phyloP scores from a whole-genome alignment of 2,329 filamentous ascomycete genomes.

The Phialocephala subalpina region DNA sequence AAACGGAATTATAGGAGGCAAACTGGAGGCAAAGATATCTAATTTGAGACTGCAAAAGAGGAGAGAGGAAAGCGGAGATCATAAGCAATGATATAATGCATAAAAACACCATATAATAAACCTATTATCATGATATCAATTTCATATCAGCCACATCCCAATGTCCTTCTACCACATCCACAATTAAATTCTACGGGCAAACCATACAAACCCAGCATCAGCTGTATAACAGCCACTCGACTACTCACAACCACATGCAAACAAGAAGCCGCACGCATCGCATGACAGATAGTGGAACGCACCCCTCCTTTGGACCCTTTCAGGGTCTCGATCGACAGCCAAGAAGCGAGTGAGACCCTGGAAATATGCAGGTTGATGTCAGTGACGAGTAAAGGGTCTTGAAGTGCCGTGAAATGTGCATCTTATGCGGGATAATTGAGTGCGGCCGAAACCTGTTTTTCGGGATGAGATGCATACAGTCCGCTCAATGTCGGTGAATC shows the following conservation, averaged over 20 bases:
- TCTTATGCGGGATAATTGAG: background rate
- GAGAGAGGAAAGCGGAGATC: background rate
- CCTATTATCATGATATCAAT: background rate
- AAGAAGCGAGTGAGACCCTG: background rate
- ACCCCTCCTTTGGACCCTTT: background rate
- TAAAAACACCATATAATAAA: background rate
- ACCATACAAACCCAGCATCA: background rate
- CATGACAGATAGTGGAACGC: constrained; percentile 3
- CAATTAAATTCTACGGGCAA: background rate
- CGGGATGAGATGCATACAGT: background rate
- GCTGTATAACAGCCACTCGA: background rate
- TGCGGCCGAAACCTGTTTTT: background rate
- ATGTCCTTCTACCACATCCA: background rate
- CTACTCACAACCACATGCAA: background rate
- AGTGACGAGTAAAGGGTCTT: background rate
- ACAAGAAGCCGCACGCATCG: background rate
- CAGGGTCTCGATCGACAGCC: background rate
- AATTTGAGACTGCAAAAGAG: no score
- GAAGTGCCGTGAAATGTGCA: background rate
- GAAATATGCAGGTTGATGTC: background rate
- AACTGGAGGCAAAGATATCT: no score
- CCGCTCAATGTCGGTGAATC: no score
- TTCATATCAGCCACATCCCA: background rate
- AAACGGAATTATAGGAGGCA: background rate
- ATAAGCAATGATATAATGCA: background rate